Evolutionary conservation across 83 land plant species (phyloP), one percentile per base, ranked within the genome.

Genomic region (Diphasiastrum complanatum): DNA sequence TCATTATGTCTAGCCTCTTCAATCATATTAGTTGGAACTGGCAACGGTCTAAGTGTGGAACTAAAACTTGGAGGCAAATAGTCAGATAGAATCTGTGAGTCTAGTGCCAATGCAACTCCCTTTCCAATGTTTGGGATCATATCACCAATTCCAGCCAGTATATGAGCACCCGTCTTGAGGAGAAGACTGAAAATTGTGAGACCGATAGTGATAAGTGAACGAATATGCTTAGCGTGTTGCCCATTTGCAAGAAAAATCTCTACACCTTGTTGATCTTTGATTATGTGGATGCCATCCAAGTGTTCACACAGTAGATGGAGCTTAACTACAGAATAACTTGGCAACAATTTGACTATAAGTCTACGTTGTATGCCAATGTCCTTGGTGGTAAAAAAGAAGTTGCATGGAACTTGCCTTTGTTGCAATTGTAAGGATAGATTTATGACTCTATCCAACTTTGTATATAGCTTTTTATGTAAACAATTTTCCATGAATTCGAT

Each of bases 321-420:
- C 3, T 47, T 20, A 14, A 47, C 43, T 14, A 8, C 8, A 14
- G 43, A n/a, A n/a, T n/a, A n/a, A n/a, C n/a, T n/a, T n/a, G n/a
- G n/a, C n/a, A n/a, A n/a, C 43, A 40, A 14, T 14, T 8, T 14
- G 43, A 14, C 8, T 40, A 47, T 47, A 25, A 47, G 50, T 25
- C 23, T 47, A 5, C 50, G 50, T 14, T 47, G 14, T 3, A 19
- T 20, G 14, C 3, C 24, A 14, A 14, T 14, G 14, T 25, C 50
- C 3, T 4, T 14, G 3, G 50, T 47, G 14, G 50, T 47, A 25
- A 47, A 47, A 25, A 47, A 47, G 23, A 47, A 20, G 23, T 47
- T 47, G 50, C 50, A 47, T 4, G 50, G 50, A 47, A 47, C 50
- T 47, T 47, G 50, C 4, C 50, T 20, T 47, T 47, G 50, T 47